phyloP scores from a whole-genome alignment of 2,329 filamentous ascomycete species.

The Colletotrichum caudatum region DNA sequence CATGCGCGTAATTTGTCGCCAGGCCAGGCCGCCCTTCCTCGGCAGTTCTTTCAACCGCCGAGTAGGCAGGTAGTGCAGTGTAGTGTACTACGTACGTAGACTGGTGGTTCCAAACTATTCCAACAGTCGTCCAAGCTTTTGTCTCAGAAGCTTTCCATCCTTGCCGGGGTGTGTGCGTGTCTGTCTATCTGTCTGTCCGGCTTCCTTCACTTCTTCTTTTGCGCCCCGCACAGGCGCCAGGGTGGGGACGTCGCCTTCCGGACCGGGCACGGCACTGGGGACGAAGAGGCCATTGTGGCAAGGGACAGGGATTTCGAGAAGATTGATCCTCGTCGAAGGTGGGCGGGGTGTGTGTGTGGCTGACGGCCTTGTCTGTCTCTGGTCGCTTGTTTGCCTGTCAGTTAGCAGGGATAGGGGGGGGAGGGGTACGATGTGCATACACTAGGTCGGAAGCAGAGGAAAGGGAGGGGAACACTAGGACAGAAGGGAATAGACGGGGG shows the following conservation, averaged over 20 bases:
- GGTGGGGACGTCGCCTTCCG: conserved; percentile 33
- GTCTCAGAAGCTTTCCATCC: conserved; percentile 41
- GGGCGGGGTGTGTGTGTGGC: background rate
- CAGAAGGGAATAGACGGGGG: background rate
- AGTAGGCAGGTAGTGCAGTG: no score
- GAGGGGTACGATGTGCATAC: no score
- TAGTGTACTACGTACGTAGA: no score
- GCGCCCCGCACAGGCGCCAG: conserved; percentile 34
- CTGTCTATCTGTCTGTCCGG: no score
- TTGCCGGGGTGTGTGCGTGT: conserved; percentile 24
- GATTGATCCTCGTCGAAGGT: conserved; percentile 4
- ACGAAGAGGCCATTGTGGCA: background rate
- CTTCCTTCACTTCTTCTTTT: conserved; percentile 28
- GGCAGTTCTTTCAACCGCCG: background rate
- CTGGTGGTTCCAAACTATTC: background rate
- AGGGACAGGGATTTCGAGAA: conserved; percentile 10
- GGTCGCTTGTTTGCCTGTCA: conserved; percentile 1
- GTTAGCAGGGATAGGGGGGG: no score
- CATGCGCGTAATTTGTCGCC: conserved; percentile 12
- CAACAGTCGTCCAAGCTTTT: conserved; percentile 27
- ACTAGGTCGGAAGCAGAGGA: background rate
- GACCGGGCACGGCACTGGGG: conserved; percentile 31
- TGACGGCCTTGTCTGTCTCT: background rate
- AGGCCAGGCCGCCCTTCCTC: no score
- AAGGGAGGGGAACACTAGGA: background rate